Conservation (phyloP, 805 yeast species). For the Pichia kluyveri region DNA sequence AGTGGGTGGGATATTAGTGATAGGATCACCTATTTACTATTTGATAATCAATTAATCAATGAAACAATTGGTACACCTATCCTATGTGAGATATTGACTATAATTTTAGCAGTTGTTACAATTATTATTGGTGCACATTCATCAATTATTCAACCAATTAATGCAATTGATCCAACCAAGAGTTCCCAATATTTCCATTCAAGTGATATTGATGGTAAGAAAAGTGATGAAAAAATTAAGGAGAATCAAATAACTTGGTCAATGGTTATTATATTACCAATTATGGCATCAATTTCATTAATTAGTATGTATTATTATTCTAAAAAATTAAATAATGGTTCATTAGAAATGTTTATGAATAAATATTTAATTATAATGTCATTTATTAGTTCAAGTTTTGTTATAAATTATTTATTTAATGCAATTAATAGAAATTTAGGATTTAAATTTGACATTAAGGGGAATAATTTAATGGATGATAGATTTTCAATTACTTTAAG, state of each 20-base stretch:
- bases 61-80: slow-evolving; percentile 9
- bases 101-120: slow-evolving; percentile 20
- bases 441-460: not conserved
- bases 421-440: slow-evolving; percentile 22
- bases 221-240: slow-evolving; percentile 3
- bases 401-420: slow-evolving; percentile 23
- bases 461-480: slow-evolving; percentile 22
- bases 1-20: no score
- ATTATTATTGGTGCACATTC: slow-evolving; percentile 25
- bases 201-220: slow-evolving; percentile 27
- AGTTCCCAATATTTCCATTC: slow-evolving; percentile 34
- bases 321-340: slow-evolving; percentile 24
- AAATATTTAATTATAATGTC: slow-evolving; percentile 29
- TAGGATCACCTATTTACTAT: slow-evolving; percentile 12
- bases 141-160: slow-evolving; percentile 24
- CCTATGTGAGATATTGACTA: slow-evolving; percentile 13
- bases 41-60: slow-evolving; percentile 13
- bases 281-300: slow-evolving; percentile 33
- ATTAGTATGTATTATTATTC: slow-evolving; percentile 30
- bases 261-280: slow-evolving; percentile 34
- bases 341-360: slow-evolving; percentile 26
- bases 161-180: slow-evolving; percentile 26
- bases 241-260: slow-evolving; percentile 17
- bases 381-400: slow-evolving; percentile 24
- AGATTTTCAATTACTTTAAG: slow-evolving; percentile 36